A percentile compares a stretch with the other conserved stretches of the same genome.
Conservation (phyloP, 441 rosid genomes). For the Pelargonium australe region DNA sequence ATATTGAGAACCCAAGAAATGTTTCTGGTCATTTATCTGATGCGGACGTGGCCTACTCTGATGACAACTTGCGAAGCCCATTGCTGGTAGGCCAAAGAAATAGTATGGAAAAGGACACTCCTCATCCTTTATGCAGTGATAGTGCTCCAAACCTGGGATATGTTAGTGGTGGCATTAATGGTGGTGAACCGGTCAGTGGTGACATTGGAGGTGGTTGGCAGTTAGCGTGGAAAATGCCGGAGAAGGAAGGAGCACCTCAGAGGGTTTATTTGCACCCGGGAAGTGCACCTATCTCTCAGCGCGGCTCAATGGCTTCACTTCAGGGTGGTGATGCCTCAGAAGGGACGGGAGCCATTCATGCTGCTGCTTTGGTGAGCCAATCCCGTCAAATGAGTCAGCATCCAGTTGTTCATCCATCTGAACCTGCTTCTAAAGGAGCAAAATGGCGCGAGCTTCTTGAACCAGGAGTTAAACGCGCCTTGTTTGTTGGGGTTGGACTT, state of each 20-base stretch:
- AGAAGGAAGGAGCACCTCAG: conserved; percentile 33
- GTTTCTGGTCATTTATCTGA: conserved; percentile 13
- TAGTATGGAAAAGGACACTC: conserved; percentile 20
- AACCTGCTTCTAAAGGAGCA: background rate
- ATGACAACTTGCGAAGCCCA: conserved; percentile 35
- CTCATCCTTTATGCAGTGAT: conserved; percentile 1
- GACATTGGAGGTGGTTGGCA: conserved; percentile 52
- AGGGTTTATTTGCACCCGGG: conserved; percentile 35
- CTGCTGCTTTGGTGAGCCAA: conserved; percentile 23
- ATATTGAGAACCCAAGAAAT: conserved; percentile 22
- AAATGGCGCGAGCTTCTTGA: conserved; percentile 21
- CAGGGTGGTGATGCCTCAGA: conserved; percentile 22
- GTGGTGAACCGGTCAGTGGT: conserved; percentile 30
- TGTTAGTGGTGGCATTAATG: conserved; percentile 23
- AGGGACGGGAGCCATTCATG: conserved; percentile 17
- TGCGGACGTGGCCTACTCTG: conserved; percentile 14
- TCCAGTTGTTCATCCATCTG: background rate
- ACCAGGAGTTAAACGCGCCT: conserved; percentile 26
- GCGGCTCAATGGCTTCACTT: background rate
- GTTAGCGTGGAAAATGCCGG: conserved; percentile 37
- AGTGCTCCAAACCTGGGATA: conserved; percentile 17
- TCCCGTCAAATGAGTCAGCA: background rate
- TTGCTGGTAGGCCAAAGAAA: conserved; percentile 32
- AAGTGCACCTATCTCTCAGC: conserved; percentile 1
- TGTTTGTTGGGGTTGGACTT: conserved; percentile 23